These are phyloP conservation scores for Umbilicaria muhlenbergii DNA, from an alignment of 495 filamentous ascomycete species.

Conservation along the genomic window DNA sequence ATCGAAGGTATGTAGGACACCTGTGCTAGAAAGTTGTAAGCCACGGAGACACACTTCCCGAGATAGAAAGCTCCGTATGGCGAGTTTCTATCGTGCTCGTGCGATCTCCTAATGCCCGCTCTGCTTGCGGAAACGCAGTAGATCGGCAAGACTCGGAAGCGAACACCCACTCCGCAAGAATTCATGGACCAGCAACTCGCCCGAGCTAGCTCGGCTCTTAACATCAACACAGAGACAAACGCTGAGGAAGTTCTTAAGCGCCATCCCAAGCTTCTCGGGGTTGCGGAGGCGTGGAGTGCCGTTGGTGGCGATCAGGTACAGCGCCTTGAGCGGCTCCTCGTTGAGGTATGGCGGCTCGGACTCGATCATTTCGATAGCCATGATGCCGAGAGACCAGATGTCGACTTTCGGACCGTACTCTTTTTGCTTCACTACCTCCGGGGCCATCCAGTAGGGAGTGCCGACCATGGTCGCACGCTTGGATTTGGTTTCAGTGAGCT, in stretches of 20 bases:
- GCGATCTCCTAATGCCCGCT: not conserved
- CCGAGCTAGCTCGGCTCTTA: constrained; percentile 78
- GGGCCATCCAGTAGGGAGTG: constrained; percentile 99
- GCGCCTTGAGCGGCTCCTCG: constrained; percentile 90
- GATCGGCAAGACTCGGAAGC: constrained; percentile 62
- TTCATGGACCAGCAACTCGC: constrained; percentile 69
- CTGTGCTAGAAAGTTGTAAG: too few relatives aligned
- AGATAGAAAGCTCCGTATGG: too few relatives aligned
- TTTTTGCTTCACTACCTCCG: constrained; percentile 97
- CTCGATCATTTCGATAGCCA: constrained; percentile 99
- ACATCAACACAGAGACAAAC: constrained; percentile 95
- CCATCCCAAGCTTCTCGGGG: constrained; percentile 89
- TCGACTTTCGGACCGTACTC: constrained; percentile 97
- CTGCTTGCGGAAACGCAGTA: constrained; percentile 59
- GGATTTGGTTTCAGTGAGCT: constrained; percentile 88
- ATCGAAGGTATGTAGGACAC: too few relatives aligned
- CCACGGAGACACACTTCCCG: too few relatives aligned
- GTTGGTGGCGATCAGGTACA: constrained; percentile 95
- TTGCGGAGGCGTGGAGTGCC: constrained; percentile 95
- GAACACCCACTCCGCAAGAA: constrained; percentile 65
- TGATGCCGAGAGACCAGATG: constrained; percentile 97
- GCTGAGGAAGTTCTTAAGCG: constrained; percentile 87
- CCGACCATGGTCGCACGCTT: constrained; percentile 99
- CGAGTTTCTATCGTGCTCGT: too few relatives aligned
- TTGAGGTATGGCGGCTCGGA: constrained; percentile 95